Evolutionary conservation across 768 basidiomycete genomes (phyloP).

Genomic region (Phaeotremella fagi): DNA sequence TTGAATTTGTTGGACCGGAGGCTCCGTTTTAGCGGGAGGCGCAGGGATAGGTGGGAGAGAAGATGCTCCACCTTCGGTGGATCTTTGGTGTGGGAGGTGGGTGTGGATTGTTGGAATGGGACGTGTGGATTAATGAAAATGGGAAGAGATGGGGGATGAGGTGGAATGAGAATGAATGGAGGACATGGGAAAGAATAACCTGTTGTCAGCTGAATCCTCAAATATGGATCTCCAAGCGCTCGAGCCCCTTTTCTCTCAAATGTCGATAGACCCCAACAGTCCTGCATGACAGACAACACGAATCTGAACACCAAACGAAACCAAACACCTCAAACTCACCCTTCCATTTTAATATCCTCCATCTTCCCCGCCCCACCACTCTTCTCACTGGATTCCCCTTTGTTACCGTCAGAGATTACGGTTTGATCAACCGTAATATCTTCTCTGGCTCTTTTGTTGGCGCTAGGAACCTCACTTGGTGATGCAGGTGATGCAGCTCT

Average conservation of each 20-base stretch:
- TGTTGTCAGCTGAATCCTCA: too few species aligned
- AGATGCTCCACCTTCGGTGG: constrained; percentile 20
- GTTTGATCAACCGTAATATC: not conserved
- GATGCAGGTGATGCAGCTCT: constrained; percentile 22
- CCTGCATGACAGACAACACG: not conserved
- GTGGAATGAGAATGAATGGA: not conserved
- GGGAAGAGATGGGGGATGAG: not conserved
- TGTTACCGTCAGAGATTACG: constrained; percentile 11
- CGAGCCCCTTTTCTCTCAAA: not conserved
- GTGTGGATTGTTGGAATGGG: not conserved
- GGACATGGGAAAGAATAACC: not conserved
- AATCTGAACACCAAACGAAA: not conserved
- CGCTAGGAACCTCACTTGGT: constrained; percentile 8
- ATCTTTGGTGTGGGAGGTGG: not conserved
- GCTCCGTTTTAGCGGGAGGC: constrained; percentile 29
- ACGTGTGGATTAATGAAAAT: not conserved
- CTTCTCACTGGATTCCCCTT: constrained; percentile 7
- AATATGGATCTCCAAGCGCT: too few species aligned
- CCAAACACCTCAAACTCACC: constrained; percentile 18
- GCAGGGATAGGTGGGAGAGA: constrained; percentile 21
- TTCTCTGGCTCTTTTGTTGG: constrained; percentile 15
- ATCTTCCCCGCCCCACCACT: constrained; percentile 23
- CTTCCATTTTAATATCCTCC: constrained; percentile 32
- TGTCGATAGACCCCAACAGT: not conserved
- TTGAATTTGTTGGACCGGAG: constrained; percentile 67